Evolutionary conservation across 2,329 filamentous ascomycete species (phyloP), one percentile per base, ranked within the genome.

Genomic region (Cladorrhinum sp.): DNA sequence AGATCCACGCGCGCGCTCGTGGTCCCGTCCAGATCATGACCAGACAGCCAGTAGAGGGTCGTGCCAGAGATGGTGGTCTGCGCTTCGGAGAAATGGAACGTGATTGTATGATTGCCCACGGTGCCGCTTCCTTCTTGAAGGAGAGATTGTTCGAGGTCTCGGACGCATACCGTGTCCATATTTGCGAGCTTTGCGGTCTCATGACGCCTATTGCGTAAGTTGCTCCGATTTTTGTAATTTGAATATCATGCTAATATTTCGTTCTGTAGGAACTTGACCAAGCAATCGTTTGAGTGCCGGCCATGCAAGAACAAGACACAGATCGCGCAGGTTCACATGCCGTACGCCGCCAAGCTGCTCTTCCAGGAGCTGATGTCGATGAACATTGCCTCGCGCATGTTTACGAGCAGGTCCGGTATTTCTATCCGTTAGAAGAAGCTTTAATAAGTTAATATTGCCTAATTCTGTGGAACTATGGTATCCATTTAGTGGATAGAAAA

Each of bases 21-120:
- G 95, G 96, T 36, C 95, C 95, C 0, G 91, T 96, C 22, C 95
- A 99, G 78, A 99, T 99, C 71, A 85, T 99, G 79, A 99, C 95
- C 2, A 85, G 96, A 60, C 95, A 99, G 76, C 95, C 95, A 18
- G 95, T 99, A 13, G 95, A 99, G 78, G 95, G 95, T 89, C 91
- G 96, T 85, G 95, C 95, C 2, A 84, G 96, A 77, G 96, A 99
- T 74, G 95, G 95, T 84, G 95, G 95, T 81, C 84, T 99, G 50
- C 93, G 96, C 74, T 99, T 99, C 86, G 95, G 95, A 87, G 95
- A 99, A 82, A 99, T 99, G 95, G 96, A 99, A 78, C 93, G 96
- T 80, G 96, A 99, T 85, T 99, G 95, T 76, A 99, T 99, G 95
- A 99, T 99, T 80, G 92, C 96, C n/a, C 96, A 99, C 75, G 95